These are phyloP conservation scores for Pulveroboletus ravenelii DNA, from an alignment of 768 basidiomycete species.

Conservation along the genomic window DNA sequence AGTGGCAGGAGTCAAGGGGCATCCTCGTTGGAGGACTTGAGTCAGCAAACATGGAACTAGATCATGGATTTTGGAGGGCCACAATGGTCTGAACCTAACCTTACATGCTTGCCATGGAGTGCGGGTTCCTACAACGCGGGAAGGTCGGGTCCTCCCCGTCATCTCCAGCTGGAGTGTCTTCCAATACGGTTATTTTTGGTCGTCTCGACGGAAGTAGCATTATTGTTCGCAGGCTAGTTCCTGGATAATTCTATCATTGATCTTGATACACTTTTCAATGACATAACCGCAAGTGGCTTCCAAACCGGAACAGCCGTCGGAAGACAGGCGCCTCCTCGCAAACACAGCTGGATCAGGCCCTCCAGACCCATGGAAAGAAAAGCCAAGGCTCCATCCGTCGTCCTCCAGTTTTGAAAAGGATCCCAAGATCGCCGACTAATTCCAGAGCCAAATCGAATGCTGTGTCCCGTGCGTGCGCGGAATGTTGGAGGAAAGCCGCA, in stretches of 20 bases:
- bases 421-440: background rate
- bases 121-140: background rate
- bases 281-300: too few species aligned
- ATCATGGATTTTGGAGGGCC: background rate
- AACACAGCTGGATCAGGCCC: too few species aligned
- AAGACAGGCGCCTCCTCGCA: too few species aligned
- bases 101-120: background rate
- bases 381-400: too few species aligned
- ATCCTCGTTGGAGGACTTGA: background rate
- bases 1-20: too few species aligned
- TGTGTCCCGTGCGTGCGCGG: background rate
- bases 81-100: background rate
- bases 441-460: background rate
- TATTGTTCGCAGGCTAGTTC: background rate
- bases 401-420: too few species aligned
- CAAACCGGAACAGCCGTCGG: too few species aligned
- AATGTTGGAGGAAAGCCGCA: too few species aligned
- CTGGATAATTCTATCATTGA: background rate
- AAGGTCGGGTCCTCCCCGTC: background rate
- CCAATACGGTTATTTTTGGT: background rate
- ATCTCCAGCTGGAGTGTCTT: too few species aligned
- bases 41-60: background rate
- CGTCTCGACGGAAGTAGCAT: background rate
- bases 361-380: background rate
- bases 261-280: too few species aligned